Evolutionary conservation across 768 basidiomycete species (phyloP).

Genomic region (Leccinum olivaceopallidum): DNA sequence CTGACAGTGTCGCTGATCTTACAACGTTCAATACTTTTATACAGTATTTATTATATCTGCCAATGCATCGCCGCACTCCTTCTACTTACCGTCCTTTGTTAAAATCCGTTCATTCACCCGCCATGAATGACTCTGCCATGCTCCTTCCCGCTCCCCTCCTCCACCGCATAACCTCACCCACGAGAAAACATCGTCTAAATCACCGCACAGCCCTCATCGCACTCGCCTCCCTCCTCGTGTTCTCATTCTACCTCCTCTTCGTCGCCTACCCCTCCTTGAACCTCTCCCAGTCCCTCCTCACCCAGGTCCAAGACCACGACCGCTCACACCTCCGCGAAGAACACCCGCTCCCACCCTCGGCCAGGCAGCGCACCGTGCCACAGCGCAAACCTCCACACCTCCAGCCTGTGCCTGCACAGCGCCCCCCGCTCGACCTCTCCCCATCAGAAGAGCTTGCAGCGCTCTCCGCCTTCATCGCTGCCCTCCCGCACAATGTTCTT

Average conservation of each 20-base stretch:
- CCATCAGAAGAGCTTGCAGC: slow-evolving; percentile 70
- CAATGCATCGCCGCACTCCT: slow-evolving; percentile 32
- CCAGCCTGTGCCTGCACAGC: slow-evolving; percentile 16
- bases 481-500: slow-evolving; percentile 74
- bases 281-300: slow-evolving; percentile 37
- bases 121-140: slow-evolving; percentile 8
- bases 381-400: slow-evolving; percentile 11
- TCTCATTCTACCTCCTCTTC: slow-evolving; percentile 59
- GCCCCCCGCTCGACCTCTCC: slow-evolving; percentile 48
- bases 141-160: slow-evolving; percentile 36
- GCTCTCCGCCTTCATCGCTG: slow-evolving; percentile 69
- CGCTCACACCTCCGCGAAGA: slow-evolving; percentile 2
- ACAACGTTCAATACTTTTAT: background rate
- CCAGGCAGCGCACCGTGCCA: slow-evolving; percentile 17
- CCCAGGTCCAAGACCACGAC: slow-evolving; percentile 16
- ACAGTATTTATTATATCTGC: background rate
- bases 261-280: slow-evolving; percentile 44
- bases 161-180: slow-evolving; percentile 16
- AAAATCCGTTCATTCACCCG: slow-evolving; percentile 3
- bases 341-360: slow-evolving; percentile 28
- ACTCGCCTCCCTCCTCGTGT: slow-evolving; percentile 48
- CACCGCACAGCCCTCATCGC: slow-evolving; percentile 56
- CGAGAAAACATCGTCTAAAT: slow-evolving; percentile 40
- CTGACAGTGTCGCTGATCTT: background rate
- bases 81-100: slow-evolving; percentile 20